phyloP scores from a whole-genome alignment of 225 moss, liverwort and hornwort species.

The Sphagnum tenellum region DNA sequence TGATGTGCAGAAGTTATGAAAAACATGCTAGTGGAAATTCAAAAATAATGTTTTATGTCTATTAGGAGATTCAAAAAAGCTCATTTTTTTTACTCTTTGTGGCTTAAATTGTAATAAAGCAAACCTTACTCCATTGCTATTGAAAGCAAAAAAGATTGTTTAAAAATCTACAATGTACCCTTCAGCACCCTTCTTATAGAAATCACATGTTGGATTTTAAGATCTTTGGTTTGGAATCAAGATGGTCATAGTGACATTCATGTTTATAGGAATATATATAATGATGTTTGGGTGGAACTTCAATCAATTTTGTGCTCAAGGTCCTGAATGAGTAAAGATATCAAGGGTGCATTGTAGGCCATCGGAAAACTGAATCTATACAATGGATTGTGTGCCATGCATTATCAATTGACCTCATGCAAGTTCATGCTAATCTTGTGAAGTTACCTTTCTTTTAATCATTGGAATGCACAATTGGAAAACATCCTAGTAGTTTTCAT shows the following conservation, averaged over 20 bases:
- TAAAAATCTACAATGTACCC: conserved; percentile 23
- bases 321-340: conserved; percentile 28
- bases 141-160: conserved; percentile 16
- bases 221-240: too few species aligned
- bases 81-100: conserved; percentile 29
- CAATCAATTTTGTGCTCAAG: too few species aligned
- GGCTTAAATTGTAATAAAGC: conserved; percentile 16
- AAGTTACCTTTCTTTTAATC: conserved; percentile 32
- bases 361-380: conserved; percentile 36
- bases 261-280: too few species aligned
- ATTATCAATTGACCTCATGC: conserved; percentile 56
- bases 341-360: conserved; percentile 31
- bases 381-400: conserved; percentile 62
- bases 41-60: not conserved
- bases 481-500: too few species aligned
- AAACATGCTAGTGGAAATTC: too few species aligned
- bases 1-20: too few species aligned
- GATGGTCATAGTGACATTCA: too few species aligned
- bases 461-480: too few species aligned
- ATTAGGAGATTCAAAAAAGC: conserved; percentile 16
- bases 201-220: too few species aligned
- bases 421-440: conserved; percentile 61
- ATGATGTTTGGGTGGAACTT: too few species aligned
- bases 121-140: conserved; percentile 14
- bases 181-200: conserved; percentile 13